phyloP scores from a whole-genome alignment of 1,284 basidiomycete genomes.

The Trichosporon sp. region DNA sequence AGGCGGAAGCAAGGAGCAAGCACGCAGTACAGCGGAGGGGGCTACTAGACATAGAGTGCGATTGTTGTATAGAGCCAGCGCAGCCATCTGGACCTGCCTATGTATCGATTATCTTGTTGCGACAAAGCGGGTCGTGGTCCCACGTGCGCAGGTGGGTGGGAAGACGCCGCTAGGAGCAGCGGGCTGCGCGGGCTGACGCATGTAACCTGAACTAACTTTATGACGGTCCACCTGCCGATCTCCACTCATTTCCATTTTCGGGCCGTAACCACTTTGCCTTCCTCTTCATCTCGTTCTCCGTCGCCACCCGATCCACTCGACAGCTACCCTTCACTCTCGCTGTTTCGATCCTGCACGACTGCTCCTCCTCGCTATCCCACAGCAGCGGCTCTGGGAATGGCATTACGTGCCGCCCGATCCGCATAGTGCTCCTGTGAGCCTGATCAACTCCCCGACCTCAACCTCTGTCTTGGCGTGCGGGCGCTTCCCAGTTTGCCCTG shows the following conservation, averaged over 20 bases:
- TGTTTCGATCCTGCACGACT: not conserved
- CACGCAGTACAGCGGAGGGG: conserved; percentile 57
- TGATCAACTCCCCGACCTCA: not conserved
- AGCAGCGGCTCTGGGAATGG: not conserved
- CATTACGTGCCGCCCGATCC: not conserved
- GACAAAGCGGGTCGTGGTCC: not conserved
- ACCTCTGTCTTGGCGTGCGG: not conserved
- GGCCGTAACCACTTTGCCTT: not conserved
- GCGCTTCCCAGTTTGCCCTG: not conserved
- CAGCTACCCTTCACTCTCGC: not conserved
- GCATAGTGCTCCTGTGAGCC: conserved; percentile 2
- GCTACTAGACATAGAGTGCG: conserved; percentile 51
- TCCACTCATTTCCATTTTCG: not conserved
- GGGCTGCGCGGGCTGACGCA: too few relatives aligned
- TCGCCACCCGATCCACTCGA: not conserved
- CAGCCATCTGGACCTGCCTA: not conserved
- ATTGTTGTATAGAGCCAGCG: not conserved
- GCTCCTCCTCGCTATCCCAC: not conserved
- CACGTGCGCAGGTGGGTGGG: not conserved
- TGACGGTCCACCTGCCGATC: not conserved
- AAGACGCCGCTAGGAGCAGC: not conserved
- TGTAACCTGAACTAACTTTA: too few relatives aligned
- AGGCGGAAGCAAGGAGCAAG: conserved; percentile 56
- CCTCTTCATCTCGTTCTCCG: not conserved
- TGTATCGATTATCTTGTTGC: not conserved